Evolutionary conservation across 75 land plant species (phyloP).

Genomic region (Pinus albicaulis): DNA sequence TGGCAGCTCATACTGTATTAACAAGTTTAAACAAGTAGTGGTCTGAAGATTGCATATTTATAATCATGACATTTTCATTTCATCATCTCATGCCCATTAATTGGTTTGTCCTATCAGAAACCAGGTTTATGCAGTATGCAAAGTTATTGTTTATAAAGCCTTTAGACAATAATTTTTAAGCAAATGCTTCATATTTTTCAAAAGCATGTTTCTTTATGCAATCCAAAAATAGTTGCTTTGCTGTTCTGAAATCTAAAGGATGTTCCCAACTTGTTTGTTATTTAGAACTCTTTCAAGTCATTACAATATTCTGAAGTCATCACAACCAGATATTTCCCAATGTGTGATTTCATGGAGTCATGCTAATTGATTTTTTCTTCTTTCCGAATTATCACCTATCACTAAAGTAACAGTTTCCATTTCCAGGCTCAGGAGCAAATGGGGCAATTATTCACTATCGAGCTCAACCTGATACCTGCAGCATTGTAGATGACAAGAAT

Average conservation of each 20-base stretch:
- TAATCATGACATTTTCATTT: not conserved
- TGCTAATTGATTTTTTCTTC: not conserved
- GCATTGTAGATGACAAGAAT: conserved; percentile 66
- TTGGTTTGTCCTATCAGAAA: not conserved
- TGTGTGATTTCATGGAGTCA: not conserved
- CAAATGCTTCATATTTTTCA: not conserved
- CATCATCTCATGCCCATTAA: not conserved
- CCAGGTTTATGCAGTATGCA: not conserved
- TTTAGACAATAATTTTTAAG: not conserved
- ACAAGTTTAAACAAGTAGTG: no score
- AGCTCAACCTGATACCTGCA: conserved; percentile 71
- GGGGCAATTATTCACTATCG: conserved; percentile 97
- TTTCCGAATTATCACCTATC: no score
- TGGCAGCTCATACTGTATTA: no score
- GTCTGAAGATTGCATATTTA: no score
- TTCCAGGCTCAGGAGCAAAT: conserved; percentile 84
- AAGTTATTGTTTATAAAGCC: no score
- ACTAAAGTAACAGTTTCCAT: no score
- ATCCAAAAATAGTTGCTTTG: not conserved
- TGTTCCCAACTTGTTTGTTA: not conserved
- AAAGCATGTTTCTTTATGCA: not conserved
- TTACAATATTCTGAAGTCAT: not conserved
- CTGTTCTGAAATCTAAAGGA: not conserved
- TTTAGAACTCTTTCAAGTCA: not conserved
- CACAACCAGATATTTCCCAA: not conserved